A percentile compares a stretch with the other conserved stretches of the same genome.
These are phyloP conservation scores for Aspergillus sp. DNA, from an alignment of 2,329 filamentous ascomycete genomes.

Conservation along the genomic window DNA sequence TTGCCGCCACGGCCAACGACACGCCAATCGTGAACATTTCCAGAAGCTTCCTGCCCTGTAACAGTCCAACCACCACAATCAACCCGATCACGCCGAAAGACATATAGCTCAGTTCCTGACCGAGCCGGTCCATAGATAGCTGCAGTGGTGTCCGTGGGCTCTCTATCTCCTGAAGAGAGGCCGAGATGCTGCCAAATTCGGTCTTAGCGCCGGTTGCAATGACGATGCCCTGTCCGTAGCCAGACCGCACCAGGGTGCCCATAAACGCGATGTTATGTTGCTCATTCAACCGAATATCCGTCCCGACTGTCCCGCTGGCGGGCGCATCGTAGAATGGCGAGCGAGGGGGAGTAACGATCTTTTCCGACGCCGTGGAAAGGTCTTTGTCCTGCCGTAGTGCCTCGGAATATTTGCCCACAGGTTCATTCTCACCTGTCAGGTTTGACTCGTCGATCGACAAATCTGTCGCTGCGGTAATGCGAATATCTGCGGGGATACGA, in stretches of 20 bases:
- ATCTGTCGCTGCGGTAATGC: conserved; percentile 83
- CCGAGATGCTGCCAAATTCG: conserved; percentile 92
- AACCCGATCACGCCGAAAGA: conserved; percentile 91
- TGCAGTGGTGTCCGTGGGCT: conserved; percentile 90
- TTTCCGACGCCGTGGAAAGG: conserved; percentile 19
- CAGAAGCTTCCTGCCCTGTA: conserved; percentile 79
- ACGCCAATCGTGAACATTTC: conserved; percentile 98
- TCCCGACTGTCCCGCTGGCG: conserved; percentile 51
- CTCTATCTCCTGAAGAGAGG: conserved; percentile 88
- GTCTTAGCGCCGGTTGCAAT: conserved; percentile 90
- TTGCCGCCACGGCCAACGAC: conserved; percentile 89
- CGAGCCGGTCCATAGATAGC: conserved; percentile 93
- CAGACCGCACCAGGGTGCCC: conserved; percentile 91
- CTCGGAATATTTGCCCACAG: conserved; percentile 68
- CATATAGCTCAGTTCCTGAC: conserved; percentile 91
- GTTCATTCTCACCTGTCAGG: conserved; percentile 91
- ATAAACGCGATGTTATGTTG: conserved; percentile 94
- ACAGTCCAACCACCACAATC: conserved; percentile 81
- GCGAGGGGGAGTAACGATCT: conserved; percentile 33
- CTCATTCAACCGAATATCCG: conserved; percentile 61
- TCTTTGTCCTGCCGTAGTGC: conserved; percentile 39
- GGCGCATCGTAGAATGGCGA: conserved; percentile 53
- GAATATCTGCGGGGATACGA: conserved; percentile 89
- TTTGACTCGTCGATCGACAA: conserved; percentile 95
- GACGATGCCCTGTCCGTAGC: conserved; percentile 92